These are phyloP conservation scores for Fraxinus sp. DNA, from an alignment of 305 asterid genomes.

Conservation along the genomic window DNA sequence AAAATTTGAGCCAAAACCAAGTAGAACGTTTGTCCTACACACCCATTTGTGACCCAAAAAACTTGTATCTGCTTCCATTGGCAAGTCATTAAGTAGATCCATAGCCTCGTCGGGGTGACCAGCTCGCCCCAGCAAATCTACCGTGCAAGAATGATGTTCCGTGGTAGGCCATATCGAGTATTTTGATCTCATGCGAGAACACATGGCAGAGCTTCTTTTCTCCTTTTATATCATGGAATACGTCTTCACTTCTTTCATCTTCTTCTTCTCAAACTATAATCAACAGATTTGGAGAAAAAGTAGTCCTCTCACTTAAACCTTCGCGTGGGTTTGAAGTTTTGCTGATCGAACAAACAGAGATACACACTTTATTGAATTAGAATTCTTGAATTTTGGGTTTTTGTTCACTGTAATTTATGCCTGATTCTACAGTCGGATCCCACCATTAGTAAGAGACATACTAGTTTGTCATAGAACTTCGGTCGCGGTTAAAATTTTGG, in stretches of 20 bases:
- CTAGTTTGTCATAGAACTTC: neutral
- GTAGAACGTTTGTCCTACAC: constrained; percentile 55
- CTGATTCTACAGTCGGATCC: neutral
- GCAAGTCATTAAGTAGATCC: constrained; percentile 50
- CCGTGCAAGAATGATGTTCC: no score
- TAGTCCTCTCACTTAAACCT: neutral
- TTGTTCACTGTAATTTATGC: neutral
- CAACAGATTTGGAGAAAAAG: neutral
- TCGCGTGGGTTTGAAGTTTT: neutral
- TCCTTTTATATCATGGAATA: constrained; percentile 71
- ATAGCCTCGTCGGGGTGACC: constrained; percentile 53
- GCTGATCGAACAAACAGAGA: neutral
- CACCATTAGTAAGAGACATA: neutral
- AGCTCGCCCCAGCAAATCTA: constrained; percentile 40
- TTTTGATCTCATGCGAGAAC: neutral
- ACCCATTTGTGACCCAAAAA: constrained; percentile 75
- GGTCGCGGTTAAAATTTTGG: neutral
- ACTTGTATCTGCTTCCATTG: constrained; percentile 53
- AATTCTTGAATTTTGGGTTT: neutral
- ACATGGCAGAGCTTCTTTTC: constrained; percentile 49
- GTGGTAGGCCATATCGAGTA: no score
- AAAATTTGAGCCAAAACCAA: constrained; percentile 42
- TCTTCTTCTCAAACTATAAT: neutral
- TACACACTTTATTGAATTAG: neutral
- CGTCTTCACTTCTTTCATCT: constrained; percentile 9